Evolutionary conservation across 441 rosid species (phyloP), one percentile per base, ranked within the genome.

Genomic region (Eutrema salsugineum): DNA sequence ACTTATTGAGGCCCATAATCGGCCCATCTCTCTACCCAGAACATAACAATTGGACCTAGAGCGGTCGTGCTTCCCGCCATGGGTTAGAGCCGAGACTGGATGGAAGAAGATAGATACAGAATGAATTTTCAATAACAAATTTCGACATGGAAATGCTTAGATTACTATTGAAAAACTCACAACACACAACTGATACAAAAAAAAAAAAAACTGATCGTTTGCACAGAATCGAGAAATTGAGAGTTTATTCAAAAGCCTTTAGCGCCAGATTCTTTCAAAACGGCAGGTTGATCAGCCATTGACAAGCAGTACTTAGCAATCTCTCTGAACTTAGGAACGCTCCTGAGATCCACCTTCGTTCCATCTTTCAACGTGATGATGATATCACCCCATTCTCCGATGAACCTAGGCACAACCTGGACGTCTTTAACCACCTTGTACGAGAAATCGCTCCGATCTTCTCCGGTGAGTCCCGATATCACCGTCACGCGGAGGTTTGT

Each of bases 371-470:
- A 70, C 0, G 96, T 87, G 47, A 87, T 94, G 47, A 91, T 55
- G 68, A 90, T 73, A 61, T 94, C 95, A 64, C 97, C 97, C 96
- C 97, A 90, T 79, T 94, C 97, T 35, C 99, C 99, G 6, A 90
- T 81, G 59, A 94, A 87, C 57, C 99, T 75, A 12, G 99, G 97
- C 78, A 94, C 99, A 19, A 88, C 96, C 73, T 94, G 89, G 3
- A 88, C 97, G 67, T 89, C 99, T 68, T 85, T 86, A 0, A 91
- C 83, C 83, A 90, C 99, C 28, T 79, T 81, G 83, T 90, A 94
- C 32, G 97, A 86, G 85, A 94, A 94, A 53, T 90, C 99, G 49
- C 91, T 88, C 76, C 97, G 77, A 5, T 90, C 96, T 71, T 92
- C 73, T 11, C 94, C 96, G n/a, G 93, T 90, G 51, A 89, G 75